Evolutionary conservation across 305 asterid species (phyloP), one percentile per base, ranked within the genome.

Genomic region (Fraxinus albicans): DNA sequence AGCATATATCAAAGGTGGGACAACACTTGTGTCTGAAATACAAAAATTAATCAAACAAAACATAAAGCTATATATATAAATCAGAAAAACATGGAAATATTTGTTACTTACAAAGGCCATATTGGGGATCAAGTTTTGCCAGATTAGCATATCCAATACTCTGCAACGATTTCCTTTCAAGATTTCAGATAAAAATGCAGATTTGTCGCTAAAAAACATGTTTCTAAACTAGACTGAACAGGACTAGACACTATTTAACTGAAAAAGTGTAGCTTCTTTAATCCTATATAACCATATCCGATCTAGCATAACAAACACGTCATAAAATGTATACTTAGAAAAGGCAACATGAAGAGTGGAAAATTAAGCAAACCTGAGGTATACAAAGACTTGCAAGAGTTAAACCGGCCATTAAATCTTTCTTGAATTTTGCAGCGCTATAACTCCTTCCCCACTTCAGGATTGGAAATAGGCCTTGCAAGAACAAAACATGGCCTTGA

Each of bases 321-420:
- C 67, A 6, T 55, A 19, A 55, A 55, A 55, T 55, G 73, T 21
- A 8, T 0, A 63, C 73, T 63, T 23, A 21, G 31, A 19, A 19
- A n/a, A 60, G 13, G 27, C 31, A 60, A 47, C 58, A 3, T 19
- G 29, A 60, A 60, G 72, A 65, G 73, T 17, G 5, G 34, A 65
- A 65, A 65, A 65, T 9, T 65, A 65, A 3, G 75, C 75, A 29
- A 69, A 93, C 98, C 95, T 94, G 98, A 81, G 98, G 98, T 85
- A 94, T 93, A 86, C 94, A 87, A 79, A 94, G 97, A 36, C 98
- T 94, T 82, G 98, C 98, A 27, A 94, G 97, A 79, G 98, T 92
- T 60, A 94, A 78, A 72, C 98, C 98, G n/a, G 98, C 97, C 93
- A 94, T 88, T 55, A 94, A 55, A 78, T 94, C 98, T 44, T 89